These are phyloP conservation scores for Excoecaria cochinchinensis DNA, from an alignment of 345 rosid species.

Conservation along the genomic window DNA sequence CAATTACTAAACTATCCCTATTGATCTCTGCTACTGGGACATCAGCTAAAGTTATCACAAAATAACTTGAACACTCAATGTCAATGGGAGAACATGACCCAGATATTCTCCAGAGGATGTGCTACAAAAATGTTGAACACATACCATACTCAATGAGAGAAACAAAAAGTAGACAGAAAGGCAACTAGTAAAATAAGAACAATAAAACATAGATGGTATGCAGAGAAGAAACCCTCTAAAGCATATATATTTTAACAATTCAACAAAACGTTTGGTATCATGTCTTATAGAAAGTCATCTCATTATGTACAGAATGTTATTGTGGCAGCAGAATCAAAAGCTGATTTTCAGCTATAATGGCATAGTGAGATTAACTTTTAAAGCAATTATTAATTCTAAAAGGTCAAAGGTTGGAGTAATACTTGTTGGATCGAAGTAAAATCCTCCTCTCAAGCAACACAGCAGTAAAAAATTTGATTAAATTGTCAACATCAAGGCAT, in stretches of 20 bases:
- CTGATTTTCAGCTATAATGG: not conserved
- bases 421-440: constrained; percentile 96
- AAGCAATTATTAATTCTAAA: not conserved
- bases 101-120: no score
- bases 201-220: not conserved
- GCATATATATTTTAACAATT: not conserved
- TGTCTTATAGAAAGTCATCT: not conserved
- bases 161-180: no score
- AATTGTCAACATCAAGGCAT: constrained; percentile 93
- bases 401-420: constrained; percentile 25
- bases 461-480: constrained; percentile 80
- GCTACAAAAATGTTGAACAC: not conserved
- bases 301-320: not conserved
- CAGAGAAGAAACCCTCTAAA: not conserved
- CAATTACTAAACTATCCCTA: not conserved
- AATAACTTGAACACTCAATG: not conserved
- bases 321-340: not conserved
- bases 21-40: not conserved
- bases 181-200: not conserved
- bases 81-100: not conserved
- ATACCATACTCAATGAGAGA: no score
- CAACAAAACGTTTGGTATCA: not conserved
- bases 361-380: not conserved
- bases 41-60: not conserved
- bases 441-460: constrained; percentile 92